phyloP scores from a whole-genome alignment of 2,329 filamentous ascomycete species.

The Podosphaera fusca region DNA sequence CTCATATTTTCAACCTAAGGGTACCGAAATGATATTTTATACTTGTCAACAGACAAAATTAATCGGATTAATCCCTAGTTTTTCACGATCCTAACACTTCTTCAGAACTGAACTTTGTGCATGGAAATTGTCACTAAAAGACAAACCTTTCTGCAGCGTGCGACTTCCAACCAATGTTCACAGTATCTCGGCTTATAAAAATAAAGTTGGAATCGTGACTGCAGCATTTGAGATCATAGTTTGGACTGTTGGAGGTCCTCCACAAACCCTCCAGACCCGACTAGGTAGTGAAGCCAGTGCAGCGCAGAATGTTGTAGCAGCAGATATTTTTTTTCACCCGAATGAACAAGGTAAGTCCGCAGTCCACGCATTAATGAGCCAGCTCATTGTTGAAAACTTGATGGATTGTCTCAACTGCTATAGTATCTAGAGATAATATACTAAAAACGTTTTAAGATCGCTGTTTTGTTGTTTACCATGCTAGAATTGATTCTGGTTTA shows the following conservation, averaged over 20 bases:
- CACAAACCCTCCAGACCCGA: slow-evolving; percentile 3
- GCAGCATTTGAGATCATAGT: slow-evolving; percentile 4
- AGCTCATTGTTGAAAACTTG: too few relatives aligned
- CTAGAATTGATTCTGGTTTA: neutral
- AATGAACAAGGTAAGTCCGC: neutral
- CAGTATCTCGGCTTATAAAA: slow-evolving; percentile 2
- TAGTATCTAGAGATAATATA: neutral
- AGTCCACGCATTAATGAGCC: neutral
- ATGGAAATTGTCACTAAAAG: slow-evolving; percentile 1
- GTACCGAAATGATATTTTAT: neutral
- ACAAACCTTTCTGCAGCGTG: neutral
- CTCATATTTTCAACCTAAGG: neutral
- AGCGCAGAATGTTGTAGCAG: neutral
- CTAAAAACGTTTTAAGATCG: neutral
- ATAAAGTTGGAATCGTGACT: slow-evolving; percentile 7
- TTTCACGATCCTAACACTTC: neutral
- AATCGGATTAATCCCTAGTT: neutral
- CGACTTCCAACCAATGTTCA: slow-evolving; percentile 3
- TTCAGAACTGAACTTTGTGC: slow-evolving; percentile 3
- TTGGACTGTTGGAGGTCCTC: slow-evolving; percentile 6
- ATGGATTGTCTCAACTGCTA: too few relatives aligned
- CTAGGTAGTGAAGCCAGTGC: neutral
- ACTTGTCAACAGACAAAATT: neutral
- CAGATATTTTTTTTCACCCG: slow-evolving; percentile 1
- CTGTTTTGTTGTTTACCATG: neutral